Evolutionary conservation across 192 early-diverging fungal species (phyloP).

Genomic region (Geranomyces variabilis): DNA sequence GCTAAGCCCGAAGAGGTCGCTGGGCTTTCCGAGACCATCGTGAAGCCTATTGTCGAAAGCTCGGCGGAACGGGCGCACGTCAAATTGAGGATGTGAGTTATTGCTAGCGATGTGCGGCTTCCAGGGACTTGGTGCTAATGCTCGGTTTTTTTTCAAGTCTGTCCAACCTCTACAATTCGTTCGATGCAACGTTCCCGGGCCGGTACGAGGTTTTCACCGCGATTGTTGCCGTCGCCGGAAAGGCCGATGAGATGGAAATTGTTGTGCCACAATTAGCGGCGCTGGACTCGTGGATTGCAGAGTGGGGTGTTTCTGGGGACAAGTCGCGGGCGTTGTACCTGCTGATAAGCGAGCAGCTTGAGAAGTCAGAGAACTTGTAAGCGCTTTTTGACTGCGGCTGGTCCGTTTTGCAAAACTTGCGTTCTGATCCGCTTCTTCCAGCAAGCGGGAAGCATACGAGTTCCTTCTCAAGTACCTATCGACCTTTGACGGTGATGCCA

Average conservation of each 20-base stretch:
- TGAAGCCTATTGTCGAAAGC: conserved; percentile 49
- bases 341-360: conserved; percentile 64
- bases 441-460: conserved; percentile 41
- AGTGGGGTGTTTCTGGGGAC: conserved; percentile 68
- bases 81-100: conserved; percentile 66
- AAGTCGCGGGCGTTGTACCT: conserved; percentile 66
- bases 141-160: conserved; percentile 45
- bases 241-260: conserved; percentile 69
- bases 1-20: conserved; percentile 50
- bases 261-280: conserved; percentile 66
- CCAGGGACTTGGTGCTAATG: not conserved
- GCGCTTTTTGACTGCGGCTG: conserved; percentile 20
- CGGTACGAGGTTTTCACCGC: conserved; percentile 72
- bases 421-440: not conserved
- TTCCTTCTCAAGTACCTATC: conserved; percentile 72
- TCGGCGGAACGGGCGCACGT: conserved; percentile 53
- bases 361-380: conserved; percentile 62
- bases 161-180: conserved; percentile 84
- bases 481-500: conserved; percentile 53
- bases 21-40: conserved; percentile 50
- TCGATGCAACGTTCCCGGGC: conserved; percentile 56
- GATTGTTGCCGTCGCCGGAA: conserved; percentile 75
- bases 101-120: not conserved
- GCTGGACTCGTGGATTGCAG: conserved; percentile 65
- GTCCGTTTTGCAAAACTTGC: not conserved